Percentiles rank a stretch among this genome's conserved stretches.
Evolutionary conservation across 2,329 filamentous ascomycete species (phyloP).

Genomic region (Ceratocystis albifundus): DNA sequence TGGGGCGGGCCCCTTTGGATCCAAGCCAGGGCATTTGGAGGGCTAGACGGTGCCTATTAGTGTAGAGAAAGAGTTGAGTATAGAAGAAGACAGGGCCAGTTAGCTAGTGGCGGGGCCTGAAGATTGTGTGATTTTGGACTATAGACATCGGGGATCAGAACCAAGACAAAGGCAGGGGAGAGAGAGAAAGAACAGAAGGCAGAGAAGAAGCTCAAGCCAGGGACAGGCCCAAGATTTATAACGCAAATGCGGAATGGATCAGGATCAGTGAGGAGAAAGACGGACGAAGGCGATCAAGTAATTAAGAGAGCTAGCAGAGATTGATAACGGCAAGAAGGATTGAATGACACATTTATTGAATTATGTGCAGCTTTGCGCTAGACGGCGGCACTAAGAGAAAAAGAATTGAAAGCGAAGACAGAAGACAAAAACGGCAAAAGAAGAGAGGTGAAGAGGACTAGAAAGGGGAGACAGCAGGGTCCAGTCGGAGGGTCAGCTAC

Average conservation of each 20-base stretch:
- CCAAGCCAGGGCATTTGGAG: background rate
- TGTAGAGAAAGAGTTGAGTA: background rate
- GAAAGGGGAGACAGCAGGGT: background rate
- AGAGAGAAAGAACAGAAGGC: background rate
- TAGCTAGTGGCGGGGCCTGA: too few relatives aligned
- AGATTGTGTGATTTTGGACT: background rate
- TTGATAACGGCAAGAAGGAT: conserved; percentile 5
- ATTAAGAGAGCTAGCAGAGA: background rate
- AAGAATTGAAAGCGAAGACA: background rate
- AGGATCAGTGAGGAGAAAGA: background rate
- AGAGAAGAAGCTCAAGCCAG: background rate
- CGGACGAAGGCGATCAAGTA: background rate
- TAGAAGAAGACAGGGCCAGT: background rate
- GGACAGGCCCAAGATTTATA: background rate
- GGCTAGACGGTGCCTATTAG: background rate
- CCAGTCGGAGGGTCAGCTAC: background rate
- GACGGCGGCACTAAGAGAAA: background rate
- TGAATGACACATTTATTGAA: background rate
- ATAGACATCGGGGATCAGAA: background rate
- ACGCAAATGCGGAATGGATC: background rate
- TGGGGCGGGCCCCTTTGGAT: background rate
- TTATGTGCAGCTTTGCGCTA: background rate
- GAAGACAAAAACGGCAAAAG: conserved; percentile 5
- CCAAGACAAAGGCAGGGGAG: background rate
- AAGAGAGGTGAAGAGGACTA: background rate